A percentile compares a stretch with the other conserved stretches of the same genome.
Conservation (phyloP, 1,139 yeast species). For the Geotrichum aggregatum region DNA sequence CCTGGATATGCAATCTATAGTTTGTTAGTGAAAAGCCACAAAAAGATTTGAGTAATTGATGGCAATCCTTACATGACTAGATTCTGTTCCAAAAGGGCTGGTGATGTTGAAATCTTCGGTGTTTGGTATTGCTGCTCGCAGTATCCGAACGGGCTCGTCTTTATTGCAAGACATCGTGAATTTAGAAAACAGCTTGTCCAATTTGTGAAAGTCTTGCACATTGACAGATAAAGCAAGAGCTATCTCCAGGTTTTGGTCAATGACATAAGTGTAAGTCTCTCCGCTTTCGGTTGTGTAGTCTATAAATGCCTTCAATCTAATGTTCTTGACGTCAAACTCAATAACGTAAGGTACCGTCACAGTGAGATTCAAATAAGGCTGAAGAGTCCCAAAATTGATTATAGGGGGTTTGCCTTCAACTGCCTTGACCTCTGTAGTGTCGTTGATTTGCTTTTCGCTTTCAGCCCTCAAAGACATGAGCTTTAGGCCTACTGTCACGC, state of each 20-base stretch:
- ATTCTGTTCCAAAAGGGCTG: conserved; percentile 34
- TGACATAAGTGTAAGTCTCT: conserved; percentile 22
- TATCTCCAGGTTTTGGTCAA: conserved; percentile 27
- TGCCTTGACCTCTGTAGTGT: conserved; percentile 1
- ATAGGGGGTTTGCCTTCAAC: conserved; percentile 20
- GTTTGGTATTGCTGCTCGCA: conserved; percentile 44
- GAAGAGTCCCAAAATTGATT: conserved; percentile 13
- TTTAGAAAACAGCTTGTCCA: conserved; percentile 55
- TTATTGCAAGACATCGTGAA: conserved; percentile 61
- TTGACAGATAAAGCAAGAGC: conserved; percentile 59
- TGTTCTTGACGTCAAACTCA: conserved; percentile 14
- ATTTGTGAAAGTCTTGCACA: conserved; percentile 69
- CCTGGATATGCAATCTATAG: conserved; percentile 55
- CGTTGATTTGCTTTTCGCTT: conserved; percentile 10
- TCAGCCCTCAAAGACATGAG: conserved; percentile 20
- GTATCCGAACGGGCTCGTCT: conserved; percentile 52
- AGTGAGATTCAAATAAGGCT: conserved; percentile 3
- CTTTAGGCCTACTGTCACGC: conserved; percentile 24
- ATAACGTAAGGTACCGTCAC: conserved; percentile 21
- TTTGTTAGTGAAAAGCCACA: conserved; percentile 14
- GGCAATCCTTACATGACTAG: conserved; percentile 13
- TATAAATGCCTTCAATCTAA: conserved; percentile 20
- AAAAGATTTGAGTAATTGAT: background rate
- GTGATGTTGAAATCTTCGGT: conserved; percentile 44
- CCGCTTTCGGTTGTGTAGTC: conserved; percentile 26